Evolutionary conservation across 495 filamentous ascomycete species (phyloP).

Genomic region (Penicillium paradoxum): DNA sequence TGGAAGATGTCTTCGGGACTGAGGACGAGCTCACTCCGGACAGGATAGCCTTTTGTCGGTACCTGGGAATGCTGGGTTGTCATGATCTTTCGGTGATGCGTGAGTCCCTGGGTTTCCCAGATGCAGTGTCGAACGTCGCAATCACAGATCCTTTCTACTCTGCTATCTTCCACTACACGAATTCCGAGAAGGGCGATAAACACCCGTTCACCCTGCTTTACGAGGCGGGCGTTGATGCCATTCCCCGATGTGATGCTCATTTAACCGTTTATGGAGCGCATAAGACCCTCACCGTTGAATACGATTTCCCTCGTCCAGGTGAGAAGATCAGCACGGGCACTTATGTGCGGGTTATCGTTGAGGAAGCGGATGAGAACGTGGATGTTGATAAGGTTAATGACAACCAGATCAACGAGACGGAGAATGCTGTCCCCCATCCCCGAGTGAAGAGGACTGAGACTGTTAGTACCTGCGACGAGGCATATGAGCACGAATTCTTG

Average conservation of each 20-base stretch:
- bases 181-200: conserved; percentile 1
- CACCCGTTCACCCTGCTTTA: conserved; percentile 50
- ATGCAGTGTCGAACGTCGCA: conserved; percentile 41
- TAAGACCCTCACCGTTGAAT: conserved; percentile 45
- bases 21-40: conserved; percentile 30
- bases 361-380: conserved; percentile 31
- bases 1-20: conserved; percentile 28
- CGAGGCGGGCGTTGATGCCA: conserved; percentile 49
- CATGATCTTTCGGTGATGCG: conserved; percentile 55
- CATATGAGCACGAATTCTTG: conserved; percentile 47
- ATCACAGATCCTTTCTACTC: conserved; percentile 45
- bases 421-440: conserved; percentile 1
- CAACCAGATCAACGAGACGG: neutral
- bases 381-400: conserved; percentile 7
- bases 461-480: conserved; percentile 45
- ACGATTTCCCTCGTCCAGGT: conserved; percentile 47
- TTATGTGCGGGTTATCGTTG: conserved; percentile 45
- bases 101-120: conserved; percentile 46
- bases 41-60: conserved; percentile 33
- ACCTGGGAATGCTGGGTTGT: conserved; percentile 46
- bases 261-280: conserved; percentile 46
- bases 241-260: conserved; percentile 54
- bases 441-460: conserved; percentile 29
- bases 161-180: conserved; percentile 41
- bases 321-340: conserved; percentile 25